These are phyloP conservation scores for Sporothrix pallida DNA, from an alignment of 2,329 filamentous ascomycete genomes.

Conservation along the genomic window DNA sequence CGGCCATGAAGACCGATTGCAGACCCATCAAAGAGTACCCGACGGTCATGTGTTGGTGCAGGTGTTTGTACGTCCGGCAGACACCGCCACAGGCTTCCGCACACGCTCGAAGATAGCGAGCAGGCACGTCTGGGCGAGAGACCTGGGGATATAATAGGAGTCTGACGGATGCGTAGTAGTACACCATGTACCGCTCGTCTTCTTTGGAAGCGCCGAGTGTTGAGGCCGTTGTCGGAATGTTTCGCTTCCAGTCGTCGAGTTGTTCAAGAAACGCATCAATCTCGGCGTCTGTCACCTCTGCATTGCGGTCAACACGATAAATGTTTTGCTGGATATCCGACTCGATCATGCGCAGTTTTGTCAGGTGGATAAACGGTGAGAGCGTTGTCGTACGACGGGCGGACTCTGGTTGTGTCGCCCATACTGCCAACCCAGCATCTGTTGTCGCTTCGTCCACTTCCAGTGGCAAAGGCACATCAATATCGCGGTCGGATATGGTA, in stretches of 20 bases:
- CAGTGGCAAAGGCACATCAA: slow-evolving; percentile 40
- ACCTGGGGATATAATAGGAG: background rate
- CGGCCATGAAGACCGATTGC: slow-evolving; percentile 21
- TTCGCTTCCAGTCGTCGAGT: background rate
- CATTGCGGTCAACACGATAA: slow-evolving; percentile 1
- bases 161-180: background rate
- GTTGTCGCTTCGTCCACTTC: background rate
- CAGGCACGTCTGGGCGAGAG: background rate
- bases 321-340: background rate
- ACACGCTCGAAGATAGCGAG: background rate
- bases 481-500: slow-evolving; percentile 50
- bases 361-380: background rate
- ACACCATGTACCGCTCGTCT: slow-evolving; percentile 8
- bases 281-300: background rate
- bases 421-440: background rate
- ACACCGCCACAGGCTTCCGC: slow-evolving; percentile 18
- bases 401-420: background rate
- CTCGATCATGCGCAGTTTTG: background rate
- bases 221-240: background rate
- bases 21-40: slow-evolving; percentile 7
- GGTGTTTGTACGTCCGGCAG: slow-evolving; percentile 5
- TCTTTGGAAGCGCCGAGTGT: background rate
- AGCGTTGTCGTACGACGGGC: background rate
- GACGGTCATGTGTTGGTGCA: slow-evolving; percentile 21
- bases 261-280: background rate